A percentile compares a stretch with the other conserved stretches of the same genome.
Evolutionary conservation across 2,329 filamentous ascomycete species (phyloP).

Genomic region (Diaporthe sp.): DNA sequence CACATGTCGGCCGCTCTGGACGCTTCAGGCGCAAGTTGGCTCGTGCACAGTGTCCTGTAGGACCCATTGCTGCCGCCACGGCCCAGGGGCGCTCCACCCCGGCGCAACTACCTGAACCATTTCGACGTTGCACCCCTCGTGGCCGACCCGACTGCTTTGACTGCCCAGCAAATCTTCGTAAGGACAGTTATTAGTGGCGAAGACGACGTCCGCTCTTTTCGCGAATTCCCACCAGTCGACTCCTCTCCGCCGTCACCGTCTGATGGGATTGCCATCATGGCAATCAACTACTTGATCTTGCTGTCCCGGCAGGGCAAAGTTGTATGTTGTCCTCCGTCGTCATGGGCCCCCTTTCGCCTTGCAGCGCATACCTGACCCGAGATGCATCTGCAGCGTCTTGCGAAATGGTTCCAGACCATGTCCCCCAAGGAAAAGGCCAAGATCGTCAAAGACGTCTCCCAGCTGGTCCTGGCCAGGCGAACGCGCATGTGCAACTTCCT

Average conservation of each 20-base stretch:
- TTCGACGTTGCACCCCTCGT: conserved; percentile 18
- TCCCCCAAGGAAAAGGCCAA: conserved; percentile 99
- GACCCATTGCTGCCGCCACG: conserved; percentile 4
- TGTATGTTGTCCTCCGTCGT: conserved; percentile 73
- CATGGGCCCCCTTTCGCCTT: conserved; percentile 50
- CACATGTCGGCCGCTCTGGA: not conserved
- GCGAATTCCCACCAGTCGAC: not conserved
- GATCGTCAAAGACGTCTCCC: conserved; percentile 99
- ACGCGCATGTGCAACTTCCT: conserved; percentile 99
- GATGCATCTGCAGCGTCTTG: conserved; percentile 79
- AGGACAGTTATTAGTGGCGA: conserved; percentile 23
- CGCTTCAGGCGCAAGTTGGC: not conserved
- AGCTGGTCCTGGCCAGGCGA: conserved; percentile 93
- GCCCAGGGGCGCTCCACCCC: conserved; percentile 4
- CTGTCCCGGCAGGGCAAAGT: conserved; percentile 99
- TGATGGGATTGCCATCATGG: conserved; percentile 42
- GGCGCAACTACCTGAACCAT: not conserved
- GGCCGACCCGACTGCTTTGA: conserved; percentile 28
- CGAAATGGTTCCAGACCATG: conserved; percentile 99
- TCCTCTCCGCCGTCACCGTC: not conserved
- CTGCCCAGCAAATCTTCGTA: conserved; percentile 17
- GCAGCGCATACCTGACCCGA: conserved; percentile 44
- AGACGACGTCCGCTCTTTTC: conserved; percentile 11
- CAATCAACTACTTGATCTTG: conserved; percentile 90
- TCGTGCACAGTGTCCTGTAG: not conserved